Base-by-base conservation (phyloP, 2,329 filamentous ascomycete genomes). In the Proliferodiscus dingleyae region DNA sequence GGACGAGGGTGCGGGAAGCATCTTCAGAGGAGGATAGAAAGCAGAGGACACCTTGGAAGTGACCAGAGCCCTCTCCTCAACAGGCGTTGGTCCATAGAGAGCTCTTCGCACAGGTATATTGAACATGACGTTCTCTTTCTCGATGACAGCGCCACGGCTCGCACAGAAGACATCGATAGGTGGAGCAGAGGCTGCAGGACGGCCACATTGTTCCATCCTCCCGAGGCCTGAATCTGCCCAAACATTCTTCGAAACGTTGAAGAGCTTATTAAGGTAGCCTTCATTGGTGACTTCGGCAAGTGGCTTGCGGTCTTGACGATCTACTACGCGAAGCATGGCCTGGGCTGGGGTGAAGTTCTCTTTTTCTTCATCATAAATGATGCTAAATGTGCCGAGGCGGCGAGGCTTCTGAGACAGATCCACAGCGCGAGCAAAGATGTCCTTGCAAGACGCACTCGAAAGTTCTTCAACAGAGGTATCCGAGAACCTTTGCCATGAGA, bases 401-500 rank as follows among this genome's bases (percentile, higher is more conserved):
- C 83, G 73, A 9, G 69, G 68, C 32, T 73, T 75, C 45, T 68
- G 64, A 3, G 73, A 63, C 38, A 85, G 72, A 41, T 81, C 75
- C 1, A 84, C 68, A 3, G 88, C 85, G 30, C 90, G 86, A 43
- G 85, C 74, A 56, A 95, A 87, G 2, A 94, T 56, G 49, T 83
- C 82, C 43, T 76, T 73, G 56, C 83, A 85, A 3, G 85, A 85
- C 24, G 82, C 77, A 44, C 75, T 73, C 47, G 84, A 86, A 1
- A 81, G 82, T 52, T 97, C 90, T 8, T 75, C 74, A 2, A 83
- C 71, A 11, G 89, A 93, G 0, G 77, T 72, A 57, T 95, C 88
- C 3, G 86, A 80, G 59, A 98, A 95, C 4, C 89, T 83, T 48
- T 97, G 74, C 81, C 89, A 98, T 0, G 90, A 91, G 66, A 97